Evolutionary conservation across 2,329 filamentous ascomycete species (phyloP).

Genomic region (Paecilomyces sp.): DNA sequence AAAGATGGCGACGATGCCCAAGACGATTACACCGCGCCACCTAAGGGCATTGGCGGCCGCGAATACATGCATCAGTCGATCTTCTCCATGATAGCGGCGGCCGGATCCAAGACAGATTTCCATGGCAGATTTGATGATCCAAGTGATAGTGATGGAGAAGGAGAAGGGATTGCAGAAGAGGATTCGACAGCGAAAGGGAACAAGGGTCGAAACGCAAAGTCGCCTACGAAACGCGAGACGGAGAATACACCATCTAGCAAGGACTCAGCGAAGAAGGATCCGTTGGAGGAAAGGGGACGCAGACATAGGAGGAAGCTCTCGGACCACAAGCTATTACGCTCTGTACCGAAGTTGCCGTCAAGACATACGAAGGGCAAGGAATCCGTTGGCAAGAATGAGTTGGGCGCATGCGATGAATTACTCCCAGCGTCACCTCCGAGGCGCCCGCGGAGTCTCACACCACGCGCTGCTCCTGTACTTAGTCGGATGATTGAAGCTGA

Average conservation of each 20-base stretch:
- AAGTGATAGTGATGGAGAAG: slow-evolving; percentile 67
- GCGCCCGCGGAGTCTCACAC: slow-evolving; percentile 27
- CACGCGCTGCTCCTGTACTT: slow-evolving; percentile 62
- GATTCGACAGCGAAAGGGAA: slow-evolving; percentile 4
- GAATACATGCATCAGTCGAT: slow-evolving; percentile 88
- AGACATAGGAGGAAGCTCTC: slow-evolving; percentile 56
- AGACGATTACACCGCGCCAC: slow-evolving; percentile 54
- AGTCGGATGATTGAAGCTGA: slow-evolving; percentile 69
- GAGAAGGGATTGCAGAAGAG: slow-evolving; percentile 19
- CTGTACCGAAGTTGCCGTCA: slow-evolving; percentile 52
- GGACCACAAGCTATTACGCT: slow-evolving; percentile 52
- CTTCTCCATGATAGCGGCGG: slow-evolving; percentile 85
- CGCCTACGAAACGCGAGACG: neutral
- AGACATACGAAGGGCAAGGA: slow-evolving; percentile 16
- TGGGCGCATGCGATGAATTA: slow-evolving; percentile 8
- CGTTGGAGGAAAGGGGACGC: slow-evolving; percentile 27
- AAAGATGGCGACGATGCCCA: slow-evolving; percentile 53
- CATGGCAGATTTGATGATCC: slow-evolving; percentile 75
- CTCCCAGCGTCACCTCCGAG: slow-evolving; percentile 12
- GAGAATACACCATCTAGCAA: neutral
- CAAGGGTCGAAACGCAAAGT: slow-evolving; percentile 1
- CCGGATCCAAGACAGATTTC: slow-evolving; percentile 75
- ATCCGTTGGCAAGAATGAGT: slow-evolving; percentile 11
- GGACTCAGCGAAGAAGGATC: slow-evolving; percentile 11
- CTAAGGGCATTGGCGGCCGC: slow-evolving; percentile 25